phyloP scores from a whole-genome alignment of 2,329 filamentous ascomycete species.

The Ophiostoma populinum region DNA sequence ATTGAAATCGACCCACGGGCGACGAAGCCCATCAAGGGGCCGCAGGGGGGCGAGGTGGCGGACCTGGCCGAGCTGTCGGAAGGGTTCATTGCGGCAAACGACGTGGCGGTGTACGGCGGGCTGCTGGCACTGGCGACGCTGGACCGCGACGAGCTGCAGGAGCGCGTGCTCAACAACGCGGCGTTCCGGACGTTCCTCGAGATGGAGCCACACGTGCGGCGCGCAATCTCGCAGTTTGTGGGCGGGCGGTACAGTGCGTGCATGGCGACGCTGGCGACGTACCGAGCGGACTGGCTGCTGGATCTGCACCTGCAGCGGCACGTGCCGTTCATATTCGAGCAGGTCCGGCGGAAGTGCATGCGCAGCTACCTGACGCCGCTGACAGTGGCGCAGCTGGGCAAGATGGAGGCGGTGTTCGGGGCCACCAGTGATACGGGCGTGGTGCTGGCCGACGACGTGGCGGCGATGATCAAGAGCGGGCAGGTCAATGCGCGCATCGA shows the following conservation, averaged over 20 bases:
- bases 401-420: conserved; percentile 62
- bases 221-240: conserved; percentile 77
- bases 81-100: conserved; percentile 57
- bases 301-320: conserved; percentile 73
- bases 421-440: conserved; percentile 33
- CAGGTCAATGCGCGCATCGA: conserved; percentile 68
- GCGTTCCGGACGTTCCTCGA: conserved; percentile 79
- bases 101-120: conserved; percentile 82
- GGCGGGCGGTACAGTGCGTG: conserved; percentile 79
- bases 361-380: conserved; percentile 86
- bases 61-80: conserved; percentile 41
- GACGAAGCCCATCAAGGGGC: too few relatives aligned
- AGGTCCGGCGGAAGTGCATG: conserved; percentile 80
- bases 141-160: conserved; percentile 59
- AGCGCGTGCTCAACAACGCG: conserved; percentile 59
- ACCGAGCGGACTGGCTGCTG: conserved; percentile 73
- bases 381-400: conserved; percentile 66
- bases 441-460: conserved; percentile 57
- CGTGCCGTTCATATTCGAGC: conserved; percentile 49
- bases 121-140: conserved; percentile 80
- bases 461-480: conserved; percentile 56
- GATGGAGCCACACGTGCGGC: conserved; percentile 82
- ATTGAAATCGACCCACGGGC: conserved; percentile 20
- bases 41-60: too few relatives aligned
- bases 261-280: conserved; percentile 63